These are phyloP conservation scores for Leccinum rimulosum DNA, from an alignment of 768 basidiomycete species.

Conservation along the genomic window DNA sequence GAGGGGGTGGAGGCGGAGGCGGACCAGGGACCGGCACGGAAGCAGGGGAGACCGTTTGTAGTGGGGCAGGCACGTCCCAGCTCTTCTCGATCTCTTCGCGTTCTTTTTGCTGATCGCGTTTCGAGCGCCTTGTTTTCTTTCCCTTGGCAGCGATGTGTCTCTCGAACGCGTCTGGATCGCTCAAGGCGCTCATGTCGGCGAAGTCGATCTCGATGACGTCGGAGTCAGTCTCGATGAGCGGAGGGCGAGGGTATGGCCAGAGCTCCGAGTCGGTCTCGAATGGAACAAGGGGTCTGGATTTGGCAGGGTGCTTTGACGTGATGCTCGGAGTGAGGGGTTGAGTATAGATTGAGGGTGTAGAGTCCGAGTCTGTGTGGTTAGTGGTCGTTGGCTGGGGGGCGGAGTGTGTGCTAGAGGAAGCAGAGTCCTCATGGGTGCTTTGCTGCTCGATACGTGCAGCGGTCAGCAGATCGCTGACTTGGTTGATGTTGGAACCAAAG, in stretches of 20 bases:
- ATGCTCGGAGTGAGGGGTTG: neutral
- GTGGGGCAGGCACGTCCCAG: conserved; percentile 52
- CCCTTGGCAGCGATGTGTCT: conserved; percentile 24
- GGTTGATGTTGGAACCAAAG: conserved; percentile 33
- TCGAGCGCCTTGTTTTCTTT: conserved; percentile 25
- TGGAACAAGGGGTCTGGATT: conserved; percentile 48
- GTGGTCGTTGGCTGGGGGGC: conserved; percentile 1
- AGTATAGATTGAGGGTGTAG: conserved; percentile 13
- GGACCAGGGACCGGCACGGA: neutral
- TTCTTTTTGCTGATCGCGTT: conserved; percentile 38
- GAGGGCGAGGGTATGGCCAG: conserved; percentile 64
- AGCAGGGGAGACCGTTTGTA: conserved; percentile 17
- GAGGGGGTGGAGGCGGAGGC: neutral
- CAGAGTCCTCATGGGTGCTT: conserved; percentile 4
- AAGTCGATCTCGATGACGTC: conserved; percentile 79
- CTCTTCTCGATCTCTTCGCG: conserved; percentile 54
- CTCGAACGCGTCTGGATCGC: conserved; percentile 61
- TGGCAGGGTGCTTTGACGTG: conserved; percentile 18
- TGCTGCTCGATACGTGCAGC: conserved; percentile 24
- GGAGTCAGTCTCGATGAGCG: conserved; percentile 40
- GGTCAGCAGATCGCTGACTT: conserved; percentile 29
- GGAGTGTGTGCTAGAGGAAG: conserved; percentile 4
- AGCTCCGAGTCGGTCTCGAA: conserved; percentile 65
- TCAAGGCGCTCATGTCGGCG: conserved; percentile 67
- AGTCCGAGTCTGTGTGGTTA: conserved; percentile 2